Evolutionary conservation across 2,329 filamentous ascomycete species (phyloP).

Genomic region (Neonectria sp.): DNA sequence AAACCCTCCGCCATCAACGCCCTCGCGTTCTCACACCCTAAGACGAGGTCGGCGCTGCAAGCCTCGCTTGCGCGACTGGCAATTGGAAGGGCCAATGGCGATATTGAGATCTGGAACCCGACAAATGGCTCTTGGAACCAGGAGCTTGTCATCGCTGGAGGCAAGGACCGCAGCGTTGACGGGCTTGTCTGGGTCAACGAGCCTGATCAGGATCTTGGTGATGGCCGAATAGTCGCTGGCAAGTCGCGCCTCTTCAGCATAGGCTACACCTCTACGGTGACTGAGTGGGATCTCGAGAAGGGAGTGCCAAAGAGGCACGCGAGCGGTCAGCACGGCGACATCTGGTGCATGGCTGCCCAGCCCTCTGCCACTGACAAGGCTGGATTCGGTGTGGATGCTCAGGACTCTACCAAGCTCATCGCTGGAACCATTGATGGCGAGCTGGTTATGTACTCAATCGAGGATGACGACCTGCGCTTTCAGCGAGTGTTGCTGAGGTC

Average conservation of each 20-base stretch:
- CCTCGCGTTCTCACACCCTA: conserved; percentile 90
- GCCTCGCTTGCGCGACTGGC: conserved; percentile 80
- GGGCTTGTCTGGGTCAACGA: conserved; percentile 94
- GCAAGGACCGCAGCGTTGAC: conserved; percentile 89
- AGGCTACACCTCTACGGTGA: conserved; percentile 91
- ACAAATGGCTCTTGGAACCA: conserved; percentile 87
- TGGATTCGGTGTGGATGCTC: conserved; percentile 49
- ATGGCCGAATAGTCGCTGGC: conserved; percentile 75
- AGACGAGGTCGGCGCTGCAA: conserved; percentile 61
- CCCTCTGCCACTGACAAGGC: conserved; percentile 63
- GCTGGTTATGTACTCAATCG: conserved; percentile 88
- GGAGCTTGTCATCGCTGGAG: conserved; percentile 87
- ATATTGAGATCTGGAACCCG: conserved; percentile 98
- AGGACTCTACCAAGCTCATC: conserved; percentile 75
- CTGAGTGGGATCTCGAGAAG: conserved; percentile 92
- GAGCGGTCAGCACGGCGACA: conserved; percentile 93
- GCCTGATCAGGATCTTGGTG: conserved; percentile 77
- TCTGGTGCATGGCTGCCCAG: conserved; percentile 96
- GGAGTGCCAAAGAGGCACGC: conserved; percentile 85
- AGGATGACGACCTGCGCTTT: conserved; percentile 87
- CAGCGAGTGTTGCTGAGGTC: conserved; percentile 82
- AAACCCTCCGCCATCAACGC: conserved; percentile 94
- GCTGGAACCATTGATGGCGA: conserved; percentile 93
- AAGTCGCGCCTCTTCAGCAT: conserved; percentile 94
- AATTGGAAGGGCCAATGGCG: conserved; percentile 92